A percentile compares a stretch with the other conserved stretches of the same genome.
Evolutionary conservation across 139 green algal species (phyloP).

Genomic region (Coelastrella sp.): DNA sequence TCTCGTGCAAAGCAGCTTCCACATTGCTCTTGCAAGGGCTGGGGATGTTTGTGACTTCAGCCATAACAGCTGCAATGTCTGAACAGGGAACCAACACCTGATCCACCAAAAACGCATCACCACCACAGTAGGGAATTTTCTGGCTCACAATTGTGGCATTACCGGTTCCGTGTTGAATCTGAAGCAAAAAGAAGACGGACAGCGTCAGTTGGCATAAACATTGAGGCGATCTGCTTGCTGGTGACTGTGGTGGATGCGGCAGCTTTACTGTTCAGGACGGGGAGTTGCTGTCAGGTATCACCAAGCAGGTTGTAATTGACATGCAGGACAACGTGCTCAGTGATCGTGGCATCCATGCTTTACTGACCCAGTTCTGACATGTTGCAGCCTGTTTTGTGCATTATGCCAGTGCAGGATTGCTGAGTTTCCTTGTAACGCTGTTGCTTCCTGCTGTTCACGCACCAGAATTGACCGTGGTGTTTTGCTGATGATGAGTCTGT

Average conservation of each 20-base stretch:
- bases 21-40: slow-evolving; percentile 50
- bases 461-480: slow-evolving; percentile 43
- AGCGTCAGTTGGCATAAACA: no score
- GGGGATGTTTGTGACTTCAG: slow-evolving; percentile 46
- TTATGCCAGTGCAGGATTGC: no score
- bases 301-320: no score
- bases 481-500: slow-evolving; percentile 49
- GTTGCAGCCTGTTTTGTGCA: no score
- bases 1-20: slow-evolving; percentile 30
- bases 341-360: no score
- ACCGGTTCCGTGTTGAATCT: slow-evolving; percentile 49
- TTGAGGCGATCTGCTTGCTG: no score
- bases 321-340: no score
- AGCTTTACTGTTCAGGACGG: no score
- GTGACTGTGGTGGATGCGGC: no score
- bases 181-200: not conserved
- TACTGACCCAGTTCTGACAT: no score
- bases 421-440: no score
- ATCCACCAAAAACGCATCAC: slow-evolving; percentile 48
- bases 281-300: no score
- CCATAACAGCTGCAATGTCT: slow-evolving; percentile 45
- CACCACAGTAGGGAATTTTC: slow-evolving; percentile 46
- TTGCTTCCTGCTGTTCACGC: not conserved
- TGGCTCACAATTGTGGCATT: slow-evolving; percentile 49
- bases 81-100: slow-evolving; percentile 42